Conservation (phyloP, 495 filamentous ascomycete species). For the Penicillium subrubescens region DNA sequence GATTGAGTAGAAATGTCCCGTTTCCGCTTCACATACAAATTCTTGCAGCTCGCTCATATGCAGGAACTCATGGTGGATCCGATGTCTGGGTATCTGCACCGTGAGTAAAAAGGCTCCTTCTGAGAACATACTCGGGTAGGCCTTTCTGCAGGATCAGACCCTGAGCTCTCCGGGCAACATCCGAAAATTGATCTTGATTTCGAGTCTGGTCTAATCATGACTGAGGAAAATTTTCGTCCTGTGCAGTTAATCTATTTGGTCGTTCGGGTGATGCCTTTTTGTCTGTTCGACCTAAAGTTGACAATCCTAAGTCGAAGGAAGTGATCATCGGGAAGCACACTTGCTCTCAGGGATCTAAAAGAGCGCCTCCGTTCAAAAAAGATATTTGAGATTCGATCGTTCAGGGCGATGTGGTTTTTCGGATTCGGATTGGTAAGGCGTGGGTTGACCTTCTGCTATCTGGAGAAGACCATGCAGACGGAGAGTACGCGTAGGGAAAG, state of each 20-base stretch:
- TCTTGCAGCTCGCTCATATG: background rate
- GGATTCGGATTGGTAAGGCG: background rate
- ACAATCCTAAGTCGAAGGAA: too few relatives aligned
- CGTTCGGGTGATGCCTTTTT: too few relatives aligned
- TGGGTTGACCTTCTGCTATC: too few relatives aligned
- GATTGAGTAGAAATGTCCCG: background rate
- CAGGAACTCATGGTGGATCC: background rate
- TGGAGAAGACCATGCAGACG: too few relatives aligned
- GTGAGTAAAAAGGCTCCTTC: background rate
- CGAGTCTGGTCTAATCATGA: background rate
- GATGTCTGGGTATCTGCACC: background rate
- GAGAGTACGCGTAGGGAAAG: too few relatives aligned
- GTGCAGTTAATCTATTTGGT: too few relatives aligned
- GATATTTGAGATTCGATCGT: conserved; percentile 69
- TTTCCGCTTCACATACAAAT: background rate
- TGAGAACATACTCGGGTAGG: background rate
- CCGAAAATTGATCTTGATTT: background rate
- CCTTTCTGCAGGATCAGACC: background rate
- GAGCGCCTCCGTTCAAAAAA: too few relatives aligned
- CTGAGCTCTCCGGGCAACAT: background rate
- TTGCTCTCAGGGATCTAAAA: too few relatives aligned
- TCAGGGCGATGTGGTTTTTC: conserved; percentile 66
- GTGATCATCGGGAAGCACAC: too few relatives aligned
- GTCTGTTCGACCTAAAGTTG: too few relatives aligned
- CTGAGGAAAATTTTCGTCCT: background rate